Percentiles rank a stretch among this genome's conserved stretches.
Conservation (phyloP, 176 grass and related monocot species). For the Oryza glaberrima region DNA sequence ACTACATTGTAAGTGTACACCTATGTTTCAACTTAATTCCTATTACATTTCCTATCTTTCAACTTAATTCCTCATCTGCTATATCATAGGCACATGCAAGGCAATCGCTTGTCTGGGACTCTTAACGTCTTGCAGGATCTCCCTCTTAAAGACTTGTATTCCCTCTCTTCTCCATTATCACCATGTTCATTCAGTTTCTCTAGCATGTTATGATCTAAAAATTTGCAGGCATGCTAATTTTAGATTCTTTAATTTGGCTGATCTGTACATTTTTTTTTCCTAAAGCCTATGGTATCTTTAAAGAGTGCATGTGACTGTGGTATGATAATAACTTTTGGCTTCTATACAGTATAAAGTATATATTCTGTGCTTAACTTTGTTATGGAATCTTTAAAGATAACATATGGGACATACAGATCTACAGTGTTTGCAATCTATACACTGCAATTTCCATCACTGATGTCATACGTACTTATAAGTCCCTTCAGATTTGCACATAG, state of each 20-base stretch:
- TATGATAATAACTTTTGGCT: not conserved
- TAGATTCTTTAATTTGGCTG: conserved; percentile 26
- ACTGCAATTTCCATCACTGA: not conserved
- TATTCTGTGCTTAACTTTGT: not conserved
- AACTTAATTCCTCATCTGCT: conserved; percentile 27
- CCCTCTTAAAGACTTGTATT: conserved; percentile 86
- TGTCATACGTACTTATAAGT: not conserved
- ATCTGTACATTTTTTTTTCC: not conserved
- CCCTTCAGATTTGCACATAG: no score
- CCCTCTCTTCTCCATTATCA: not conserved
- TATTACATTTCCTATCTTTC: not conserved
- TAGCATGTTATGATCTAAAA: not conserved
- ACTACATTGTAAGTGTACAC: conserved; percentile 78
- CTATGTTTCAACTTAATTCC: conserved; percentile 8
- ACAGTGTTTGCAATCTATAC: not conserved
- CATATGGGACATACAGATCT: not conserved
- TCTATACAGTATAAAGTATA: conserved; percentile 15
- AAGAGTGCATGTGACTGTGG: not conserved
- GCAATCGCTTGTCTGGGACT: conserved; percentile 78
- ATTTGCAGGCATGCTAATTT: conserved; percentile 15
- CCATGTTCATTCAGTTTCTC: conserved; percentile 17
- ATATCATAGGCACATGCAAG: conserved; percentile 69
- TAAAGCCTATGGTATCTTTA: conserved; percentile 14
- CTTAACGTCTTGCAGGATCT: conserved; percentile 83
- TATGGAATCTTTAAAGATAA: not conserved